Base-by-base conservation (phyloP, 2,329 filamentous ascomycete genomes). In the Penicillium sp. region DNA sequence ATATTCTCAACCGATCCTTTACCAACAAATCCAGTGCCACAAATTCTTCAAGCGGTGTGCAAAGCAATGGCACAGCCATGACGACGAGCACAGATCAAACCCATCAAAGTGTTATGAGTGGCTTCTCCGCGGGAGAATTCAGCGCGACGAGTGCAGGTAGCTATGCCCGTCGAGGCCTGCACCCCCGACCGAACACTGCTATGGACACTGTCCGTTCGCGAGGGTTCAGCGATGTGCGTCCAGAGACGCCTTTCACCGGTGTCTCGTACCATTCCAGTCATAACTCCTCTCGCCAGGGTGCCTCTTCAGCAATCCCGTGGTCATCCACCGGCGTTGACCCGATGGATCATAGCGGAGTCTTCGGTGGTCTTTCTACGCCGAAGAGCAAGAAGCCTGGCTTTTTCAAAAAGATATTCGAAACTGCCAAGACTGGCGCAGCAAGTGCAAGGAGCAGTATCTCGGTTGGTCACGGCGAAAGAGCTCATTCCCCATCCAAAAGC, bases 81-180 rank as follows among this genome's bases (percentile, higher is more conserved):
- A 87, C 82, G 56, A 81, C 79, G 34, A 88, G 85, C 56, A 91
- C 87, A 1, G 83, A 88, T 59, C 84, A 83, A 66, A 96, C 89
- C 13, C 84, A 86, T 59, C 83, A 86, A 60, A 97, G 89, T 62
- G 70, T 99, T 36, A 96, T 96, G 92, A 97, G 92, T 67, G 93
- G 92, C 3, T 80, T 82, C 44, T 97, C 93, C 45, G 93, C 93
- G 0, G 85, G 91, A 42, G 92, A 81, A 11, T 89, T 96, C 70
- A 97, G 92, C 68, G 88, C 90, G 42, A 97, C 93, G 13, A 97
- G 93, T 71, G 93, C 93, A 13, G 93, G 91, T 46, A 97, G 92
- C 71, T 82, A 95, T 56, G 91, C 90, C 27, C 83, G 91, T 53
- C 87, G 88, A 63, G 44, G 65, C 49, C 43, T 58, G 54, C 56